phyloP scores from a whole-genome alignment of 345 rosid genomes.

The Stellera chamaejasme region DNA sequence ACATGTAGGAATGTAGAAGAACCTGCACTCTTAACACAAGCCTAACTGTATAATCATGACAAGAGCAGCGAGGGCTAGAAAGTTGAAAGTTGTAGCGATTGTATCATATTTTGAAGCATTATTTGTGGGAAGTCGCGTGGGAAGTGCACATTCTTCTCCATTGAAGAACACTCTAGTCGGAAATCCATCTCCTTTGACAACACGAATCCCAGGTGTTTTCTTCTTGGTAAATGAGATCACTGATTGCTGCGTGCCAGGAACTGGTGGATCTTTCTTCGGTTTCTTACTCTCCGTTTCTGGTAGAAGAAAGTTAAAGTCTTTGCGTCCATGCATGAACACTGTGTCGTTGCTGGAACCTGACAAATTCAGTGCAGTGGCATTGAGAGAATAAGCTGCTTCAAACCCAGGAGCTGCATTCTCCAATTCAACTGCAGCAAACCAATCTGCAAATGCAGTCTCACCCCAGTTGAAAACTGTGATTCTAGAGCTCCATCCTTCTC shows the following conservation, averaged over 20 bases:
- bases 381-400: constrained; percentile 70
- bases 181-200: constrained; percentile 73
- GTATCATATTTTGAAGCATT: constrained; percentile 5
- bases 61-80: constrained; percentile 6
- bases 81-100: constrained; percentile 4
- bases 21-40: neutral
- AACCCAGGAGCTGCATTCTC: constrained; percentile 69
- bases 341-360: constrained; percentile 39
- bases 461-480: constrained; percentile 93
- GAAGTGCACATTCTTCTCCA: constrained; percentile 89
- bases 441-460: constrained; percentile 62
- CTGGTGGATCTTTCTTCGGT: constrained; percentile 54
- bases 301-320: constrained; percentile 67
- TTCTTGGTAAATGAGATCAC: constrained; percentile 88
- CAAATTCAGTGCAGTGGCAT: constrained; percentile 30
- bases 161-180: constrained; percentile 91
- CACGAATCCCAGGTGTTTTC: constrained; percentile 53
- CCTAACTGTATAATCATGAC: constrained; percentile 2
- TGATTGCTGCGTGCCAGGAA: constrained; percentile 87
- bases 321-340: constrained; percentile 64
- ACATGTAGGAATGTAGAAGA: no score
- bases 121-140: constrained; percentile 46
- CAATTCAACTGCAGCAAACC: constrained; percentile 73
- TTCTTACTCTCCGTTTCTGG: constrained; percentile 54
- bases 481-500: constrained; percentile 80